These are phyloP conservation scores for Collariella sp. DNA, from an alignment of 495 filamentous ascomycete species.

Conservation along the genomic window DNA sequence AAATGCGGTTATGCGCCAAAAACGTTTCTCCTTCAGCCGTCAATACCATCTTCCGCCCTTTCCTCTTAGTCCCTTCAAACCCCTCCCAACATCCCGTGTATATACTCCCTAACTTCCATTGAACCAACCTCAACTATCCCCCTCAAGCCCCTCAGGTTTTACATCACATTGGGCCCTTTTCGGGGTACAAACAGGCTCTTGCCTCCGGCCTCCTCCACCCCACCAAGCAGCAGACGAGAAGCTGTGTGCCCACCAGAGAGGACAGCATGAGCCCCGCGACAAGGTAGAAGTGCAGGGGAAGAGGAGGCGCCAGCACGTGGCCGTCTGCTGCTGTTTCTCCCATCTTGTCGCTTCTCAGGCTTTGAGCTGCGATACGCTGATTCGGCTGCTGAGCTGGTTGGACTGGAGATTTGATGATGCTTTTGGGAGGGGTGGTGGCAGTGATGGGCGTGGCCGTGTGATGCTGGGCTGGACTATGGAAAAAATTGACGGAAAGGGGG, in stretches of 20 bases:
- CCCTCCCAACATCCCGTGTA: no score
- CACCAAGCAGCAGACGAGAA: constrained; percentile 6
- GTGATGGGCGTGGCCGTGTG: no score
- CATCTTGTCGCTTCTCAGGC: background rate
- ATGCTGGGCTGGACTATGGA: no score
- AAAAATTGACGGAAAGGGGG: no score
- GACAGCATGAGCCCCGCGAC: constrained; percentile 1
- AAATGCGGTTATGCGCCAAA: no score
- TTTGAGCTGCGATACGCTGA: background rate
- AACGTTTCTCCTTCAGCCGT: no score
- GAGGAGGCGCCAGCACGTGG: background rate
- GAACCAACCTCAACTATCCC: background rate
- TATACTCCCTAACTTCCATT: background rate
- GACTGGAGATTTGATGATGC: background rate
- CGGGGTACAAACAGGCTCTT: no score
- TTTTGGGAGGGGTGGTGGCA: background rate
- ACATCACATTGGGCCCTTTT: no score
- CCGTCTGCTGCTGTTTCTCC: background rate
- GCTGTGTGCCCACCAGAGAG: background rate
- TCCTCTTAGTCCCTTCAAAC: no score
- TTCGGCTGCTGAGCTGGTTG: background rate
- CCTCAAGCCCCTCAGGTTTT: no score
- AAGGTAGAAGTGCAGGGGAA: constrained; percentile 10
- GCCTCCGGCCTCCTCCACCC: constrained; percentile 4
- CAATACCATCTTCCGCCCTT: no score